phyloP scores from a whole-genome alignment of 2,329 filamentous ascomycete species.

The Aspergillus quadrilineatus region DNA sequence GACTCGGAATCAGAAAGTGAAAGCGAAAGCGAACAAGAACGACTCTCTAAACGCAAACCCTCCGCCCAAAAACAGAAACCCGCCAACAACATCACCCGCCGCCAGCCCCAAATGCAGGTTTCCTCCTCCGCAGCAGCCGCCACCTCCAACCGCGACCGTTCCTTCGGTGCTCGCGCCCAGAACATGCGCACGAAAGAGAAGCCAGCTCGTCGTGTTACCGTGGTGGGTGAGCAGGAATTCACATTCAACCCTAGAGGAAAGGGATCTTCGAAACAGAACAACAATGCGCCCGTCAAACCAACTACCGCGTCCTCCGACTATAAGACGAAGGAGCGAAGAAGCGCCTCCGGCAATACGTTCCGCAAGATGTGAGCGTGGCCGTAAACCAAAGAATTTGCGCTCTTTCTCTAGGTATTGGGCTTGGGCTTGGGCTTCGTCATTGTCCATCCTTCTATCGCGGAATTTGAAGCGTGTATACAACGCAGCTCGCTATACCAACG shows the following conservation, averaged over 20 bases:
- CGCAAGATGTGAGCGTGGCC: slow-evolving; percentile 41
- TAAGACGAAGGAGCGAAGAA: slow-evolving; percentile 46
- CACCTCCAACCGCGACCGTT: slow-evolving; percentile 50
- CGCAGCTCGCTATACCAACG: neutral
- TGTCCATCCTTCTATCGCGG: neutral
- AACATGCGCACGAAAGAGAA: slow-evolving; percentile 41
- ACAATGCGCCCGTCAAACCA: neutral
- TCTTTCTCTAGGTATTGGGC: neutral
- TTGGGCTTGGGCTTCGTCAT: neutral
- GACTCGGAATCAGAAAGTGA: slow-evolving; percentile 31
- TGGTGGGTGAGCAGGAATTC: slow-evolving; percentile 55
- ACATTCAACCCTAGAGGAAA: slow-evolving; percentile 58
- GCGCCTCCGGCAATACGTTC: slow-evolving; percentile 51
- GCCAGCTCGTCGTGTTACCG: slow-evolving; percentile 32
- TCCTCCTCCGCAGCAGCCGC: slow-evolving; percentile 54
- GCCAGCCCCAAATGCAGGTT: slow-evolving; percentile 56
- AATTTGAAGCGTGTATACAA: neutral
- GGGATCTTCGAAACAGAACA: slow-evolving; percentile 24
- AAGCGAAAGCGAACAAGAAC: slow-evolving; percentile 30
- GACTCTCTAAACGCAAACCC: slow-evolving; percentile 28
- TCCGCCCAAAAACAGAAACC: slow-evolving; percentile 54
- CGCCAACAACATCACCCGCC: slow-evolving; percentile 42
- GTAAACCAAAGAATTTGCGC: neutral
- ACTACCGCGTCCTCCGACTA: slow-evolving; percentile 26
- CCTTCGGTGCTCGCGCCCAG: slow-evolving; percentile 58